A percentile compares a stretch with the other conserved stretches of the same genome.
Conservation (phyloP, 177 flowering plant species). For the Vitis hybrid region DNA sequence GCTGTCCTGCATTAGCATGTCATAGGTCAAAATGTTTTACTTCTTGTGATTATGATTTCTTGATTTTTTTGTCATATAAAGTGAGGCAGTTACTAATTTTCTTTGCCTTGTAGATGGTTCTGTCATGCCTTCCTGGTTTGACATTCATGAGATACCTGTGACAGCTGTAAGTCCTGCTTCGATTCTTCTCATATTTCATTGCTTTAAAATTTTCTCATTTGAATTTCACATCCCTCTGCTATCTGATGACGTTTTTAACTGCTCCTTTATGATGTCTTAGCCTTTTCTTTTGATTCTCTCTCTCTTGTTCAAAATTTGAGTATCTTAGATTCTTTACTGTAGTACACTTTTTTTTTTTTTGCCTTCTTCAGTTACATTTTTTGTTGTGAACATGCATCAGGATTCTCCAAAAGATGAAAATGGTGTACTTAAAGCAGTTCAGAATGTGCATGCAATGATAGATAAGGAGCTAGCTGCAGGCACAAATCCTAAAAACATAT, state of each 20-base stretch:
- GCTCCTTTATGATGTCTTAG: not conserved
- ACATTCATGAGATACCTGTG: conserved; percentile 82
- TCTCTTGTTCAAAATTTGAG: not conserved
- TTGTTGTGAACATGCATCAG: conserved; percentile 26
- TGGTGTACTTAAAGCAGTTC: conserved; percentile 72
- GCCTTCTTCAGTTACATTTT: not conserved
- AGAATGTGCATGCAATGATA: conserved; percentile 76
- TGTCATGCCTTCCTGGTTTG: conserved; percentile 97
- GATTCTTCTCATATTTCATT: not conserved
- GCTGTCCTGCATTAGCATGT: not conserved
- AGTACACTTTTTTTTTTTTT: too few relatives aligned
- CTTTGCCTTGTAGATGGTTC: conserved; percentile 62
- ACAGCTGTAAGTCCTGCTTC: conserved; percentile 61
- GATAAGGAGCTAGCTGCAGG: conserved; percentile 86
- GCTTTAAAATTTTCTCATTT: not conserved
- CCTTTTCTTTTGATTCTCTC: not conserved
- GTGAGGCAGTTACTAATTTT: not conserved
- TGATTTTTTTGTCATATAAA: too few relatives aligned
- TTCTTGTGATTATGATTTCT: not conserved
- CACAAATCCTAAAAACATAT: conserved; percentile 68
- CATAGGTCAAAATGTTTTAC: not conserved
- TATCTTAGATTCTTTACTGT: not conserved
- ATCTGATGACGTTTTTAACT: not conserved
- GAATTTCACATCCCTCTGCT: not conserved
- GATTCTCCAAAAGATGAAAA: conserved; percentile 78